A percentile compares a stretch with the other conserved stretches of the same genome.
Conservation (phyloP, 345 rosid genomes). For the Populus tremula region DNA sequence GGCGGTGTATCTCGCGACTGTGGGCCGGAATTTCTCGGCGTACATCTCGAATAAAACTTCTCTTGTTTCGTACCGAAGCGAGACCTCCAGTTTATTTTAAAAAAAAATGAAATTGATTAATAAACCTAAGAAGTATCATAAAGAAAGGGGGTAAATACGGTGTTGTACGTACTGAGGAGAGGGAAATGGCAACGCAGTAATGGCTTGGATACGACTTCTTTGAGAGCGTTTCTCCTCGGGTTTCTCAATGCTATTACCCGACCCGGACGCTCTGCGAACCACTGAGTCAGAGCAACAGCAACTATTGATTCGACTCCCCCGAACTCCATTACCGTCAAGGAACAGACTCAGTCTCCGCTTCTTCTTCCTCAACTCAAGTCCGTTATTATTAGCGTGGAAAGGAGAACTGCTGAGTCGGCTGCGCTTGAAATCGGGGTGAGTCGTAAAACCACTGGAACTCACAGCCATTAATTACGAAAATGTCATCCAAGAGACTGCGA, state of each 20-base stretch:
- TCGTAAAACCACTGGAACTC: constrained; percentile 47
- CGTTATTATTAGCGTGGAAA: constrained; percentile 18
- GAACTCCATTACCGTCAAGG: constrained; percentile 20
- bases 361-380: constrained; percentile 27
- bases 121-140: not conserved
- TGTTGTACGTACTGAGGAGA: constrained; percentile 59
- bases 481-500: constrained; percentile 45
- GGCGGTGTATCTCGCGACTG: constrained; percentile 92
- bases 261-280: constrained; percentile 38
- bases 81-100: constrained; percentile 42
- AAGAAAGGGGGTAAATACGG: not conserved
- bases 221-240: constrained; percentile 54
- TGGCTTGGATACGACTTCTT: constrained; percentile 49
- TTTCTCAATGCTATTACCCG: constrained; percentile 41
- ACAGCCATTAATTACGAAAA: constrained; percentile 58
- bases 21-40: constrained; percentile 79
- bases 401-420: constrained; percentile 23
- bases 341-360: constrained; percentile 27
- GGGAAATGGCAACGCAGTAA: constrained; percentile 71
- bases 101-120: not conserved
- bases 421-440: constrained; percentile 61
- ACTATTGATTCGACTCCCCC: constrained; percentile 27
- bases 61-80: constrained; percentile 66
- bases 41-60: constrained; percentile 75
- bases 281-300: constrained; percentile 64